Percentiles rank a stretch among this genome's conserved stretches.
Evolutionary conservation across 805 yeast genomes (phyloP).

Genomic region (Suhomyces sp.): DNA sequence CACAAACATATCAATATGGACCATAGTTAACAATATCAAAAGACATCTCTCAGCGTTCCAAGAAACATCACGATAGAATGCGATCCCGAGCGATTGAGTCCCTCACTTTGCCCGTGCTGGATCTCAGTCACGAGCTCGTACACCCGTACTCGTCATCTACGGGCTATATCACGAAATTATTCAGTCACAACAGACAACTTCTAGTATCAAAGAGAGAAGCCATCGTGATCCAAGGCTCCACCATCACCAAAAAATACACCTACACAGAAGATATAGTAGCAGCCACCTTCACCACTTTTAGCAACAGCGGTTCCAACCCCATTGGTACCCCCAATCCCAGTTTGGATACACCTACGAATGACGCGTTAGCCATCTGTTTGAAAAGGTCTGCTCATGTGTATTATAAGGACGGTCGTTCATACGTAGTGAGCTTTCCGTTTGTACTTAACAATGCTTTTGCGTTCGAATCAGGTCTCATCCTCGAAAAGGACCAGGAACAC

Average conservation of each 20-base stretch:
- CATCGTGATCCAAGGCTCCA: constrained; percentile 50
- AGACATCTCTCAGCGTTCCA: no score
- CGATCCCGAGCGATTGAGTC: constrained; percentile 4
- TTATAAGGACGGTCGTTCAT: constrained; percentile 56
- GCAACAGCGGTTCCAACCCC: constrained; percentile 13
- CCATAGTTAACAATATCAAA: no score
- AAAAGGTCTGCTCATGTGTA: constrained; percentile 62
- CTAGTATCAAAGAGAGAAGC: constrained; percentile 40
- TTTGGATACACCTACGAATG: constrained; percentile 6
- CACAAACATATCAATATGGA: no score
- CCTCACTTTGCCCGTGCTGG: constrained; percentile 33
- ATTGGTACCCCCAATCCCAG: background rate
- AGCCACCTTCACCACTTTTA: constrained; percentile 62
- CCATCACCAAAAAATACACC: constrained; percentile 47
- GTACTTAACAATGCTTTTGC: constrained; percentile 58
- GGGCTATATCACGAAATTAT: constrained; percentile 17
- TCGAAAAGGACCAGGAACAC: constrained; percentile 48
- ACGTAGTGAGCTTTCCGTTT: constrained; percentile 69
- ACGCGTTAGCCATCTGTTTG: constrained; percentile 60
- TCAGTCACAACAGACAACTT: constrained; percentile 32
- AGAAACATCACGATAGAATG: no score
- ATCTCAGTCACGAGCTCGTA: constrained; percentile 25
- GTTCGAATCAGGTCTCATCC: constrained; percentile 64
- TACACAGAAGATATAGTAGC: constrained; percentile 52
- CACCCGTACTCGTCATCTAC: constrained; percentile 19